These are phyloP conservation scores for Sporothrix pallida DNA, from an alignment of 2,329 filamentous ascomycete species.

Conservation along the genomic window DNA sequence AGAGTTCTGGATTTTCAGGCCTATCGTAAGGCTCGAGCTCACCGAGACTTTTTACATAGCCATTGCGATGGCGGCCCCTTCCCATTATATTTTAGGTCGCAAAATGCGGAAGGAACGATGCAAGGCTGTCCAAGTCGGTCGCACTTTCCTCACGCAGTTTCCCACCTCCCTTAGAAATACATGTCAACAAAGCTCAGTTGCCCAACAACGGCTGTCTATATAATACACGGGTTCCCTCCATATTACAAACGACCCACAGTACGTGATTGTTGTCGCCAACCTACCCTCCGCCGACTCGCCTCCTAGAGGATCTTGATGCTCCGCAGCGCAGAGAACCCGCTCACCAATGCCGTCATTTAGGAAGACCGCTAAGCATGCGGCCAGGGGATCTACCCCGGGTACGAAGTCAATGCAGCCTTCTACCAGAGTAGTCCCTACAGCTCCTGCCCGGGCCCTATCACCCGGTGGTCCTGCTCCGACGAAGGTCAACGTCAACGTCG, in stretches of 20 bases:
- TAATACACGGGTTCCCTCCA: no score
- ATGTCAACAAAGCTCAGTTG: neutral
- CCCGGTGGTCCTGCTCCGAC: neutral
- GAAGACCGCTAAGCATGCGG: slow-evolving; percentile 68
- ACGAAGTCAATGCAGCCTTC: neutral
- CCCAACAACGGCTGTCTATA: neutral
- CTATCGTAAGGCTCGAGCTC: no score
- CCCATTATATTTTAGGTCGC: neutral
- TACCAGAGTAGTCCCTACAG: neutral
- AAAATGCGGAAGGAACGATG: slow-evolving; percentile 10
- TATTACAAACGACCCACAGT: no score
- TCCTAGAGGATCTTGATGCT: neutral
- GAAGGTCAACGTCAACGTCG: neutral
- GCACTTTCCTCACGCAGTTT: neutral
- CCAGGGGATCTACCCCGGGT: neutral
- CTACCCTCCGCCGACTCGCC: no score
- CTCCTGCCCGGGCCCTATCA: neutral
- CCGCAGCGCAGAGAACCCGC: slow-evolving; percentile 55
- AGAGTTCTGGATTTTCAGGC: no score
- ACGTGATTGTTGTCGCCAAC: no score
- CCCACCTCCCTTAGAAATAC: neutral
- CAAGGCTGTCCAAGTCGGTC: neutral
- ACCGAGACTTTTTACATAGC: no score
- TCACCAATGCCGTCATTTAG: slow-evolving; percentile 67
- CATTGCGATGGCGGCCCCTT: neutral